Evolutionary conservation across 495 filamentous ascomycete genomes (phyloP), one percentile per base, ranked within the genome.

Genomic region (Schizothecium vesticola): DNA sequence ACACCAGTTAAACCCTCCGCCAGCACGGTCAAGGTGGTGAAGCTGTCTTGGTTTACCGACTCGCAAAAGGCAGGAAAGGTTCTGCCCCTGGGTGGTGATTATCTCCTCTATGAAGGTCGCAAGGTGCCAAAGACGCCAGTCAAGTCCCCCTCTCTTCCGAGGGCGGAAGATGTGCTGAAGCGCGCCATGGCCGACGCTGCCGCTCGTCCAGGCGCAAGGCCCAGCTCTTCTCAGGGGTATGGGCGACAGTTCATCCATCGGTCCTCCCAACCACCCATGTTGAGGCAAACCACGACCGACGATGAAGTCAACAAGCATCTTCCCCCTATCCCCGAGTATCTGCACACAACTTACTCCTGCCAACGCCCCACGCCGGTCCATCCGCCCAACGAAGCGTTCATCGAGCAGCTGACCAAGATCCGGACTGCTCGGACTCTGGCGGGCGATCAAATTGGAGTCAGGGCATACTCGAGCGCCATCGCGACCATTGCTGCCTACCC

Each of bases 401-500:
- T 98, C 59, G 72, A 83, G 1, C 83, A 92, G 68, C 84, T 99
- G 1, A 80, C 89, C 67, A 91, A 90, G 51, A 92, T 99, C 69
- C 86, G 88, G 19, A 84, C 86, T 3, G 85, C 91, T 1, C 86
- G 94, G 26, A 81, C 86, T 9, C 81, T 98, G 10, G 87, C 83
- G 0, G 86, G 86, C 3, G 92, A 97, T 69, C 83, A 90, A 25
- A 89, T 96, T 61, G 92, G 92, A 13, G 87, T 93, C 0, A 86
- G 92, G n/a, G 93, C 94, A 0, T 98, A 98, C 75, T 92, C 90
- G 64, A 92, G 89, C 6, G 88, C 88, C 60, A 97, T 99, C 65
- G 92, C 95, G 12, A 78, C 90, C 0, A 71, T 99, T 1, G 87
- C 90, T 16, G 92, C 95, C 12, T 98, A 97, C 72, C 94, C 95